Base-by-base conservation (phyloP, 2,329 filamentous ascomycete genomes). In the Ceratocystis variospora region DNA sequence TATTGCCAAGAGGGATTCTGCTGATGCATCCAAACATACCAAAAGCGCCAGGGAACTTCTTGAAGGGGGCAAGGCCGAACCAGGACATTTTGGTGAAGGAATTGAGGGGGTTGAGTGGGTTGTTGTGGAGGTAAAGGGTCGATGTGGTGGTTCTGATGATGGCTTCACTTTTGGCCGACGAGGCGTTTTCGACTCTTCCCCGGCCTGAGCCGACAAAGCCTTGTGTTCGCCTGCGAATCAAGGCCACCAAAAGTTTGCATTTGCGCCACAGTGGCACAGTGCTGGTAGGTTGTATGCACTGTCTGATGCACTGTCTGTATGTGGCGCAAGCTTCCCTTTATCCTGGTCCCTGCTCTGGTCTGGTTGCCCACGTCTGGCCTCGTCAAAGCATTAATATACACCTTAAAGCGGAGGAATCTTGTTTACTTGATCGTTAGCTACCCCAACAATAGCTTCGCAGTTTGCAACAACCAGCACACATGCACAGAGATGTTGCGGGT, bases 41-140 rank as follows among this genome's bases (percentile, higher is more conserved):
- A 77, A 92, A 79, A 72, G 87, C 87, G 75, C 84, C 82, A 73
- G 86, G 85, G 80, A 90, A 93, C 82, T 90, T 92, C 83, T 91
- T 92, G 74, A 84, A 75, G 69, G 82, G 81, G 72, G 75, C 73
- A 71, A 80, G 75, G 76, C 87, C 86, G 78, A 92, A 82, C 79
- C 87, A 84, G 80, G 83, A 84, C 88, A 90, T 90, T 73, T 79
- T 87, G 81, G 76, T 74, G 75, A 75, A 74, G 70, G 44, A 63
- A 73, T 72, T 75, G 71, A 72, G 73, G 67, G 28, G 71, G 71
- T 72, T 73, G 73, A 73, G 25, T 19, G 61, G 33, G 37, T 41
- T 62, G 33, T 73, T 72, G 70, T 73, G 73, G 73, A 73, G 71
- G 71, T 71, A 71, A 25, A 19, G 46, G 64, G 63, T 50, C 61